Evolutionary conservation across 257 asterid genomes (phyloP).

Genomic region (Orobanche coerulescens): DNA sequence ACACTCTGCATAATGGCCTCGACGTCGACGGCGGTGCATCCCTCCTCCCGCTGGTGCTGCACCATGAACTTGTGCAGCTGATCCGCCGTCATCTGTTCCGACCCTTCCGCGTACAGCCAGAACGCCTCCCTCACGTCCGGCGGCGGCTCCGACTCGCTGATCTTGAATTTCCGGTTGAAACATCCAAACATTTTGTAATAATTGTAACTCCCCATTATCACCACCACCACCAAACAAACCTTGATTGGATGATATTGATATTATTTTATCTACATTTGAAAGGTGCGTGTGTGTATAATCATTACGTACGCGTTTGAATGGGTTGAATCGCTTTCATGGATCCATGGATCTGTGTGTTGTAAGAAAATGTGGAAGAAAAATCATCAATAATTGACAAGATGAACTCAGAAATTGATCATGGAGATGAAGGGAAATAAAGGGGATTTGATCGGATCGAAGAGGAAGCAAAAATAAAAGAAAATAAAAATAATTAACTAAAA

Average conservation of each 20-base stretch:
- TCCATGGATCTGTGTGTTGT: background rate
- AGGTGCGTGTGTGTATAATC: background rate
- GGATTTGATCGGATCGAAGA: slow-evolving; percentile 17
- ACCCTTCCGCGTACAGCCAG: slow-evolving; percentile 44
- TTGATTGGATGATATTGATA: background rate
- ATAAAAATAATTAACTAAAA: no score
- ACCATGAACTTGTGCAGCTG: slow-evolving; percentile 59
- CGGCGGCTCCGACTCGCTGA: slow-evolving; percentile 83
- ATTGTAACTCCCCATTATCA: slow-evolving; percentile 74
- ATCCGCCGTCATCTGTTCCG: slow-evolving; percentile 48
- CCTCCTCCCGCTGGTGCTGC: slow-evolving; percentile 56
- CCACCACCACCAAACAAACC: slow-evolving; percentile 10
- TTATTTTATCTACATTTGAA: background rate
- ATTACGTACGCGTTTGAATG: slow-evolving; percentile 11
- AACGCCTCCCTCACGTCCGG: slow-evolving; percentile 76
- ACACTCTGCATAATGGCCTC: slow-evolving; percentile 50
- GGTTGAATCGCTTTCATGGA: background rate
- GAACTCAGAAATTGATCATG: background rate
- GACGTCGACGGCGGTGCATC: slow-evolving; percentile 43
- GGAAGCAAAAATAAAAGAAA: background rate
- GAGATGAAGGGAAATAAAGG: slow-evolving; percentile 1
- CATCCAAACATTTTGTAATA: slow-evolving; percentile 88
- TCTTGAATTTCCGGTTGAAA: slow-evolving; percentile 84
- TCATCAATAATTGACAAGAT: background rate
- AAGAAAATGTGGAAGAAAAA: background rate